Conservation (phyloP, 352 stramenopile species). For the Phytophthora aleatoria region DNA sequence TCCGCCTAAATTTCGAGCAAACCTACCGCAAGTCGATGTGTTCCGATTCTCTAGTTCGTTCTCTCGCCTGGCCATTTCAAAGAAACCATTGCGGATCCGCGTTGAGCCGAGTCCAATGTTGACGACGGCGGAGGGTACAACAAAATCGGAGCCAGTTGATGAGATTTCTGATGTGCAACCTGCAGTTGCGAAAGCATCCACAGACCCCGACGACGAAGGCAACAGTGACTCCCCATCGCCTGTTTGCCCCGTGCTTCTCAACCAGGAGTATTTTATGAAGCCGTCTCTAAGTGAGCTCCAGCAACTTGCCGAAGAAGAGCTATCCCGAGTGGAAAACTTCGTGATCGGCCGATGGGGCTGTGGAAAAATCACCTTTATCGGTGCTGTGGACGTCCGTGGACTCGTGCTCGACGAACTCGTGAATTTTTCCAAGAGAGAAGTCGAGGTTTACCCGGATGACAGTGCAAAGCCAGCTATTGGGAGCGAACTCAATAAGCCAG, state of each 20-base stretch:
- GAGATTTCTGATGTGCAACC: neutral
- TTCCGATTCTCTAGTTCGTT: slow-evolving; percentile 32
- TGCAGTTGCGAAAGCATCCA: neutral
- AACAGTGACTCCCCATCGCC: neutral
- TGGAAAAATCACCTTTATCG: slow-evolving; percentile 49
- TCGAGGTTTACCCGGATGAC: slow-evolving; percentile 56
- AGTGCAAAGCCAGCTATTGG: slow-evolving; percentile 46
- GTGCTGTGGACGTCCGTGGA: slow-evolving; percentile 44
- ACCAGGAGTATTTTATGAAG: slow-evolving; percentile 49
- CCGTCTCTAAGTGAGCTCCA: slow-evolving; percentile 37
- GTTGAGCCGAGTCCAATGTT: slow-evolving; percentile 6
- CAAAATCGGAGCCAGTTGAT: neutral
- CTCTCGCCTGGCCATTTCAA: slow-evolving; percentile 23
- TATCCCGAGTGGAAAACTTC: slow-evolving; percentile 48
- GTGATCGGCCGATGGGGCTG: slow-evolving; percentile 38
- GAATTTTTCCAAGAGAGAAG: slow-evolving; percentile 37
- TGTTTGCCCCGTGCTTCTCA: slow-evolving; percentile 37
- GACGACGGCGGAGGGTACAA: neutral
- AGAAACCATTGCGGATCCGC: slow-evolving; percentile 8
- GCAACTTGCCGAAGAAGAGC: slow-evolving; percentile 43
- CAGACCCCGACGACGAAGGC: neutral
- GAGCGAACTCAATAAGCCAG: slow-evolving; percentile 50
- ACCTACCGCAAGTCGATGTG: slow-evolving; percentile 7
- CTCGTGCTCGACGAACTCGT: slow-evolving; percentile 57
- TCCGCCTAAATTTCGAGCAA: neutral